Conservation (phyloP, 1,284 basidiomycete species). For the Mycosarcoma maydis region DNA sequence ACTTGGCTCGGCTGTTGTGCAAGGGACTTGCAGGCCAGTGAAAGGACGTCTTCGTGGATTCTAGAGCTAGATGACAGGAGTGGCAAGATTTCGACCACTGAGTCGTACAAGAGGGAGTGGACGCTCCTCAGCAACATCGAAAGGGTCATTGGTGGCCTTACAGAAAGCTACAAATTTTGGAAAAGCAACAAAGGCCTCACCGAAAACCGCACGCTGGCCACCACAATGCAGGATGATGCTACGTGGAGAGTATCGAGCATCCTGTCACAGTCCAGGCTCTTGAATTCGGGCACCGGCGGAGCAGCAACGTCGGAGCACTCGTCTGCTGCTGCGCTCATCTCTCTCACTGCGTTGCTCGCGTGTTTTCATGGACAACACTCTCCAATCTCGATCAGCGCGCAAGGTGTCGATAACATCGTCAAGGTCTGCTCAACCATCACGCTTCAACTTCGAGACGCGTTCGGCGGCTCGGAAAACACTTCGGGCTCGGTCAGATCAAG, state of each 20-base stretch:
- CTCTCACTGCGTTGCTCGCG: conserved; percentile 8
- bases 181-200: neutral
- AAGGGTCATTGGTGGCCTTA: conserved; percentile 5
- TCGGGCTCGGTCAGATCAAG: neutral
- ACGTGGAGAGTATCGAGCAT: neutral
- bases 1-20: neutral
- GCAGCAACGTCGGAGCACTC: neutral
- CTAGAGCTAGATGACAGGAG: conserved; percentile 19
- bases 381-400: neutral
- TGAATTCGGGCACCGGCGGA: neutral
- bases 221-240: neutral
- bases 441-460: conserved; percentile 16
- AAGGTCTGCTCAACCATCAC: conserved; percentile 11
- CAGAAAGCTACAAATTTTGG: neutral
- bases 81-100: conserved; percentile 13
- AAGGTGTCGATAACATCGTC: conserved; percentile 7
- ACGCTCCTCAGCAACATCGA: conserved; percentile 6
- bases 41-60: neutral
- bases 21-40: neutral
- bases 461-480: neutral
- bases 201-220: neutral
- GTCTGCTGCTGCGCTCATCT: conserved; percentile 6
- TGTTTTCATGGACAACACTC: conserved; percentile 3
- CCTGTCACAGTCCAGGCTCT: neutral
- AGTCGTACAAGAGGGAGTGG: neutral